These are phyloP conservation scores for Podila minutissima DNA, from an alignment of 192 early-diverging fungal species.

Conservation along the genomic window DNA sequence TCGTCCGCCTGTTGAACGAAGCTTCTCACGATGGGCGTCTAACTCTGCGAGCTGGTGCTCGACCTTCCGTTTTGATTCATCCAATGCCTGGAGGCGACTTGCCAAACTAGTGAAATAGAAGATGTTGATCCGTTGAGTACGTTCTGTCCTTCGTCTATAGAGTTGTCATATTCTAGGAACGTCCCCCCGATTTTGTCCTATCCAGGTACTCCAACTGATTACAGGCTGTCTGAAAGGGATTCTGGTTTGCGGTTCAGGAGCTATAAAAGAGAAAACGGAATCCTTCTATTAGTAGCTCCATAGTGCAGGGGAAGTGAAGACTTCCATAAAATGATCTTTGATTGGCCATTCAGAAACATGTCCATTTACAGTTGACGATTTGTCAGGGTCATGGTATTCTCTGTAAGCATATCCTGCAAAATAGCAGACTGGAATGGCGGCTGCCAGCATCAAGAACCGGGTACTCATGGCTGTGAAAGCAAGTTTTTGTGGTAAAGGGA, in stretches of 20 bases:
- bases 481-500: too few relatives aligned
- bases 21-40: constrained; percentile 31
- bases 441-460: constrained; percentile 33
- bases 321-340: not conserved
- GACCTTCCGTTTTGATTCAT: constrained; percentile 30
- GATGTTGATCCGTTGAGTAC: not conserved
- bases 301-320: not conserved
- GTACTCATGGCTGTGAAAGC: constrained; percentile 22
- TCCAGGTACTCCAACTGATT: not conserved
- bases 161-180: not conserved
- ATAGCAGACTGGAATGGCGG: constrained; percentile 37
- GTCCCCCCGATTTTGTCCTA: not conserved
- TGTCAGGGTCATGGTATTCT: constrained; percentile 37
- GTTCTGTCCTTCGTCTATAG: not conserved
- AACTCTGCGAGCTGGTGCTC: constrained; percentile 22
- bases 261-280: not conserved
- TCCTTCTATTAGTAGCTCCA: not conserved
- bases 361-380: constrained; percentile 14
- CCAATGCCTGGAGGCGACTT: constrained; percentile 16
- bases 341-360: not conserved
- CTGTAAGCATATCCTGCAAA: constrained; percentile 46
- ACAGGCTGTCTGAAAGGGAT: constrained; percentile 31
- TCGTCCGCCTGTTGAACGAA: not conserved
- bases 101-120: constrained; percentile 9
- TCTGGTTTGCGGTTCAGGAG: constrained; percentile 33